phyloP scores from a whole-genome alignment of 257 asterid genomes.

The Paulownia fortunei region DNA sequence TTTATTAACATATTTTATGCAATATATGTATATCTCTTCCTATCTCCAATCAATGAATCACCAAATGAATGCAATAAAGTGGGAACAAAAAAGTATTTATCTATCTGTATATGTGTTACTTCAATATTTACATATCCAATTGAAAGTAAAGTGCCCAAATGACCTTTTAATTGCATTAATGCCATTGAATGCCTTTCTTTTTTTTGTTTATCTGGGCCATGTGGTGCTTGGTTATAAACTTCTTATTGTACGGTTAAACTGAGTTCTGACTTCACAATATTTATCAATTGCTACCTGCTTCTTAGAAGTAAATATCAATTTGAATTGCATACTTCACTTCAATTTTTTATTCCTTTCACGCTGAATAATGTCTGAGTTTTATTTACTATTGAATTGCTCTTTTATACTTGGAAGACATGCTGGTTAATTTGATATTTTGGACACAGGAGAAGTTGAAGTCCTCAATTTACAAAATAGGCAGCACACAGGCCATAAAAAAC shows the following conservation, averaged over 20 bases:
- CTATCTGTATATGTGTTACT: background rate
- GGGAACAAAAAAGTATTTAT: background rate
- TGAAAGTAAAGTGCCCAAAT: background rate
- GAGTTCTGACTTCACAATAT: background rate
- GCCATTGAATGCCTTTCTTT: background rate
- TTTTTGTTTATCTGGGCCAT: background rate
- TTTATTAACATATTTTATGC: background rate
- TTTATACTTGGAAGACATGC: slow-evolving; percentile 16
- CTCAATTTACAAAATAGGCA: slow-evolving; percentile 75
- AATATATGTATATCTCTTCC: background rate
- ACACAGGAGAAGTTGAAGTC: slow-evolving; percentile 76
- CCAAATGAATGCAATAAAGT: slow-evolving; percentile 4
- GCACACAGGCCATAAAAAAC: slow-evolving; percentile 87
- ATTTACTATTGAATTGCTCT: background rate
- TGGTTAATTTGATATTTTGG: slow-evolving; percentile 25
- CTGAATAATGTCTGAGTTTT: slow-evolving; percentile 3
- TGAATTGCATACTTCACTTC: background rate
- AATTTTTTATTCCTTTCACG: background rate
- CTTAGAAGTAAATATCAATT: background rate
- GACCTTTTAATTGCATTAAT: background rate
- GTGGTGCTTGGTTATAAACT: background rate
- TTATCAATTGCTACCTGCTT: background rate
- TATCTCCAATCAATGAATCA: background rate
- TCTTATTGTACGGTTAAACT: slow-evolving; percentile 2
- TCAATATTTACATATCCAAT: background rate